These are phyloP conservation scores for Phytophthora macrochlamydospora DNA, from an alignment of 352 stramenopile species.

Conservation along the genomic window DNA sequence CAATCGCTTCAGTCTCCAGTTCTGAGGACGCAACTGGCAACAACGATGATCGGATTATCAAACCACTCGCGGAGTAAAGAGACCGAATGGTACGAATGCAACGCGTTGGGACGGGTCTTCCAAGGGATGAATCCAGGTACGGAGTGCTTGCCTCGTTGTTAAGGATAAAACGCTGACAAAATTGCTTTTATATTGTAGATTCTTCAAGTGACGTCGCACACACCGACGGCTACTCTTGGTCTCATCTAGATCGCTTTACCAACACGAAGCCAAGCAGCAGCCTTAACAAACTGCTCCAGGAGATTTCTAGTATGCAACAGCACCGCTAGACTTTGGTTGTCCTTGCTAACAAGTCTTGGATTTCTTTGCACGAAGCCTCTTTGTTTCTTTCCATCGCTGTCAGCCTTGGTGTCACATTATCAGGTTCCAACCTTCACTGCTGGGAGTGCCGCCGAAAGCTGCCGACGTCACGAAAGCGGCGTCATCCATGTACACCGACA, in stretches of 20 bases:
- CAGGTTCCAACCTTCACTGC: conserved; percentile 1
- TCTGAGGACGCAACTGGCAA: conserved; percentile 64
- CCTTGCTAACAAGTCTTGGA: conserved; percentile 11
- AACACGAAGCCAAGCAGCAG: neutral
- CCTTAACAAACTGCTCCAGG: neutral
- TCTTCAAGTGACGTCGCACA: conserved; percentile 45
- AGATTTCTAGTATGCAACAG: neutral
- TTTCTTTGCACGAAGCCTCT: neutral
- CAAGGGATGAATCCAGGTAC: conserved; percentile 62
- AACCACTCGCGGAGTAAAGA: conserved; percentile 82
- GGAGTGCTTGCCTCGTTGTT: too few species aligned
- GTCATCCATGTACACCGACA: conserved; percentile 60
- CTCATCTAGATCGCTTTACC: conserved; percentile 64
- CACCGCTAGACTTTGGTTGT: conserved; percentile 17
- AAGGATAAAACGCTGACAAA: too few species aligned
- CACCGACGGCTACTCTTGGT: conserved; percentile 84
- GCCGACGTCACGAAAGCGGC: conserved; percentile 19
- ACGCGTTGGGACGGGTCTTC: conserved; percentile 63
- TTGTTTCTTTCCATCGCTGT: conserved; percentile 9
- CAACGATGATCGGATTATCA: conserved; percentile 71
- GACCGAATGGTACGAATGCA: conserved; percentile 83
- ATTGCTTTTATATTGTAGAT: conserved; percentile 14
- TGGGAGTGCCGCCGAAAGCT: conserved; percentile 20
- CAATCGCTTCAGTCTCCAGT: conserved; percentile 64
- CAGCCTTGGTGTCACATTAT: conserved; percentile 4